phyloP scores from a whole-genome alignment of 2,329 filamentous ascomycete species.

The Verticillium nonalfalfae region DNA sequence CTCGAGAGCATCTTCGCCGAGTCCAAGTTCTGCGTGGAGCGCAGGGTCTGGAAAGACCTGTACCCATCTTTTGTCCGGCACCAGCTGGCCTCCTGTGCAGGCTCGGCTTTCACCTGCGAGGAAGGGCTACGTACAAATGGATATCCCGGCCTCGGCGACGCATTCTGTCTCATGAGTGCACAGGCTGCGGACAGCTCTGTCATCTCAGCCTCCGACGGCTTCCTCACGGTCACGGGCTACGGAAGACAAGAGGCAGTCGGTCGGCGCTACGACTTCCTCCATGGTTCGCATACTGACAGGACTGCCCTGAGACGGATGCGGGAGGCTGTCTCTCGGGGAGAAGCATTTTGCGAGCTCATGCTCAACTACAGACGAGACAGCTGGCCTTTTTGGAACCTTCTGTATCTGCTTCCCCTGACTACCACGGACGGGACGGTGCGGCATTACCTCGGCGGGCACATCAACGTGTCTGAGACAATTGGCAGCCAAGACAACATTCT shows the following conservation, averaged over 20 bases:
- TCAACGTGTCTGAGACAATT: conserved; percentile 50
- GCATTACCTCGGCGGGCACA: conserved; percentile 50
- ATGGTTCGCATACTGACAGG: conserved; percentile 38
- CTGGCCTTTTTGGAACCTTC: conserved; percentile 49
- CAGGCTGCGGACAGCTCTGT: conserved; percentile 42
- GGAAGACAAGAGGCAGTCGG: conserved; percentile 37
- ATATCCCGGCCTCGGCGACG: conserved; percentile 50
- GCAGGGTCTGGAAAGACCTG: conserved; percentile 34
- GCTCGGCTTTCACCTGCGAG: conserved; percentile 33
- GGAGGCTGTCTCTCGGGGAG: conserved; percentile 28
- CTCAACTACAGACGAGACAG: conserved; percentile 46
- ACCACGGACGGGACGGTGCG: conserved; percentile 38
- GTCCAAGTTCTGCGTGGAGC: conserved; percentile 35
- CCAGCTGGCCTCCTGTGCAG: conserved; percentile 40
- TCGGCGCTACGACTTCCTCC: conserved; percentile 43
- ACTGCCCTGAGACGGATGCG: conserved; percentile 32
- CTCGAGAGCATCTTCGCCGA: conserved; percentile 37
- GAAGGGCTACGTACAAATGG: conserved; percentile 21
- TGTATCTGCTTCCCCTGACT: conserved; percentile 46
- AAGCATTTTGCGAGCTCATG: conserved; percentile 42
- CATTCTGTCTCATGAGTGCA: conserved; percentile 52
- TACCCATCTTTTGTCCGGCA: conserved; percentile 48
- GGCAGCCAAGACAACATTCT: conserved; percentile 44
- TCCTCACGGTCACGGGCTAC: conserved; percentile 45
- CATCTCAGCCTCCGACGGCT: conserved; percentile 41